These are phyloP conservation scores for Cyphellophora europaea DNA, from an alignment of 2,329 filamentous ascomycete genomes.

Conservation along the genomic window DNA sequence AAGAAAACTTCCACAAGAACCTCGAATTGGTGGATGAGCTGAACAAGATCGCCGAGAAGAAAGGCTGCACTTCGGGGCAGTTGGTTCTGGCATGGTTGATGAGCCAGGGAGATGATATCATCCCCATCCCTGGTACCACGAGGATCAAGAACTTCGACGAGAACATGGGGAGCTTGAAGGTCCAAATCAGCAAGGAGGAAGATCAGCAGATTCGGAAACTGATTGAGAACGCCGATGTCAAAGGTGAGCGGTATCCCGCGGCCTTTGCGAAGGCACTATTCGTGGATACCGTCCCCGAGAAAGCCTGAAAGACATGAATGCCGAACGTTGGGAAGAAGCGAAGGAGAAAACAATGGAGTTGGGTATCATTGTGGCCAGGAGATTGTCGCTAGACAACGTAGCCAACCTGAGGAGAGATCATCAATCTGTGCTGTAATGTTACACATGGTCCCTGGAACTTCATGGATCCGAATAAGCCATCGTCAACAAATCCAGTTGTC, in stretches of 20 bases:
- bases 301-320: constrained; percentile 7
- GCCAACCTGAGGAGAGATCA: no score
- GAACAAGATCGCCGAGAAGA: constrained; percentile 39
- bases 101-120: constrained; percentile 47
- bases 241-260: constrained; percentile 18
- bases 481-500: no score
- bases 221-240: constrained; percentile 16
- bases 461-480: no score
- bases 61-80: constrained; percentile 47
- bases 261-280: constrained; percentile 10
- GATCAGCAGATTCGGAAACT: constrained; percentile 25
- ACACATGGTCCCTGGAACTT: no score
- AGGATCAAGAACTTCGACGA: constrained; percentile 20
- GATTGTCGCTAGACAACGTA: no score
- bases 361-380: no score
- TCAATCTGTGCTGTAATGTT: no score
- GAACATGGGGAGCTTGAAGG: constrained; percentile 17
- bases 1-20: constrained; percentile 50
- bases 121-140: constrained; percentile 19
- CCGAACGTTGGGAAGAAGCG: not conserved
- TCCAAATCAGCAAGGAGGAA: constrained; percentile 18
- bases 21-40: constrained; percentile 44
- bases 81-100: constrained; percentile 56
- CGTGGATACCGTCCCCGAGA: constrained; percentile 16
- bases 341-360: no score